Evolutionary conservation across 139 green algal species (phyloP).

Genomic region (Limnomonas spitsbergensis): DNA sequence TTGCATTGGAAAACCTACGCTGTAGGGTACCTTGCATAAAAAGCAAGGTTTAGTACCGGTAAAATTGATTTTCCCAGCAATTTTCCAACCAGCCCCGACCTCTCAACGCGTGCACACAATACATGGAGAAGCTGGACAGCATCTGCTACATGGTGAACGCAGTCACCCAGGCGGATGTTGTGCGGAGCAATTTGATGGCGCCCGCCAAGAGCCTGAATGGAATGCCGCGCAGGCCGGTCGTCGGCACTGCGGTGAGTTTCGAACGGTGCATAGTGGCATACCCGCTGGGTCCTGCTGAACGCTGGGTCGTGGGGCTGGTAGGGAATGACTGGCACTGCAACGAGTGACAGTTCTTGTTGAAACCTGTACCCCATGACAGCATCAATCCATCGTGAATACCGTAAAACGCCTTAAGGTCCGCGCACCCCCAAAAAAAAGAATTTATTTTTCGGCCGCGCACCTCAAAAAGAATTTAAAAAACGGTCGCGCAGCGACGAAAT

Average conservation of each 20-base stretch:
- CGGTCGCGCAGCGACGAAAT: too few species aligned
- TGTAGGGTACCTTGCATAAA: too few species aligned
- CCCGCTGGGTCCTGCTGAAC: not conserved
- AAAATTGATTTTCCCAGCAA: too few species aligned
- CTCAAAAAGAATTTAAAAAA: too few species aligned
- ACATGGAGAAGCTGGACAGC: conserved; percentile 54
- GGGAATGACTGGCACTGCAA: not conserved
- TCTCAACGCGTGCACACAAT: too few species aligned
- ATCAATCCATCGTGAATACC: not conserved
- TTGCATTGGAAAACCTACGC: too few species aligned
- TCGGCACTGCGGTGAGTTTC: conserved; percentile 50
- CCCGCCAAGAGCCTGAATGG: conserved; percentile 41
- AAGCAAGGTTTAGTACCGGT: too few species aligned
- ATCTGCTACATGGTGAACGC: conserved; percentile 36
- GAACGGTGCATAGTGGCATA: not conserved
- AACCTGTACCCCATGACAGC: not conserved
- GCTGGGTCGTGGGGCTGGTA: not conserved
- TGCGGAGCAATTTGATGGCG: conserved; percentile 36
- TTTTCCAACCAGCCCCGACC: too few species aligned
- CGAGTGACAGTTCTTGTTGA: not conserved
- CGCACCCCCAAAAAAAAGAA: too few species aligned
- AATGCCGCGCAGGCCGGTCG: conserved; percentile 46
- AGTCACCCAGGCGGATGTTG: conserved; percentile 48
- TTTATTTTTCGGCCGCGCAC: too few species aligned
- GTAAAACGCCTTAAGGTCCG: not conserved